Percentiles rank a stretch among this genome's conserved stretches.
These are phyloP conservation scores for Mortierella sp. DNA, from an alignment of 371 early-diverging fungal species.

Conservation along the genomic window DNA sequence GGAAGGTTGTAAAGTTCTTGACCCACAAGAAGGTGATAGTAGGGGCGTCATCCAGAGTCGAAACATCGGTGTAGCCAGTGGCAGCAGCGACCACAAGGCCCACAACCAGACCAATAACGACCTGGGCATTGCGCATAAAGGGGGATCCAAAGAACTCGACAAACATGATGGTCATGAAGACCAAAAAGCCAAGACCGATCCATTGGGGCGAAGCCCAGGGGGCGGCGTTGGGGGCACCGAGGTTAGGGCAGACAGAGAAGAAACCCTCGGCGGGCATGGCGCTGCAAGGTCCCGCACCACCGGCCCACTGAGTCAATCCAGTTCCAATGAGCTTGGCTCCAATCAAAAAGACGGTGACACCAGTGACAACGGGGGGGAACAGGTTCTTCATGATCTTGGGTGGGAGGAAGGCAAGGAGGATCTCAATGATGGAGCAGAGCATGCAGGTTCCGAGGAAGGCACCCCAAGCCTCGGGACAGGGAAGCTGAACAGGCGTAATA, in stretches of 20 bases:
- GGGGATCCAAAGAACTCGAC: constrained; percentile 72
- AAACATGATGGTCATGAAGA: constrained; percentile 67
- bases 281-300: constrained; percentile 61
- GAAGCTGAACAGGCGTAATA: constrained; percentile 50
- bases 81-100: constrained; percentile 70
- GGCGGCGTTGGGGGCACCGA: constrained; percentile 65
- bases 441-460: constrained; percentile 71
- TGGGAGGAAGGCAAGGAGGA: constrained; percentile 65
- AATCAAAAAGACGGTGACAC: constrained; percentile 64
- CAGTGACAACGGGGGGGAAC: constrained; percentile 70
- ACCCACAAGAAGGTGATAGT: constrained; percentile 70
- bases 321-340: constrained; percentile 63
- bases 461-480: constrained; percentile 70
- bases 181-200: constrained; percentile 69
- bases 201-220: constrained; percentile 67
- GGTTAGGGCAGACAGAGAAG: constrained; percentile 55
- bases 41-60: constrained; percentile 66
- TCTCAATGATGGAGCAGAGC: constrained; percentile 63
- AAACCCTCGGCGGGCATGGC: constrained; percentile 50
- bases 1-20: constrained; percentile 64
- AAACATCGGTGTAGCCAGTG: constrained; percentile 69
- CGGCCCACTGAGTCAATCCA: constrained; percentile 66
- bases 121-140: constrained; percentile 69
- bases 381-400: constrained; percentile 62
- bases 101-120: constrained; percentile 57